A percentile compares a stretch with the other conserved stretches of the same genome.
These are phyloP conservation scores for Chalaropsis ovoidea DNA, from an alignment of 2,329 filamentous ascomycete species.

Conservation along the genomic window DNA sequence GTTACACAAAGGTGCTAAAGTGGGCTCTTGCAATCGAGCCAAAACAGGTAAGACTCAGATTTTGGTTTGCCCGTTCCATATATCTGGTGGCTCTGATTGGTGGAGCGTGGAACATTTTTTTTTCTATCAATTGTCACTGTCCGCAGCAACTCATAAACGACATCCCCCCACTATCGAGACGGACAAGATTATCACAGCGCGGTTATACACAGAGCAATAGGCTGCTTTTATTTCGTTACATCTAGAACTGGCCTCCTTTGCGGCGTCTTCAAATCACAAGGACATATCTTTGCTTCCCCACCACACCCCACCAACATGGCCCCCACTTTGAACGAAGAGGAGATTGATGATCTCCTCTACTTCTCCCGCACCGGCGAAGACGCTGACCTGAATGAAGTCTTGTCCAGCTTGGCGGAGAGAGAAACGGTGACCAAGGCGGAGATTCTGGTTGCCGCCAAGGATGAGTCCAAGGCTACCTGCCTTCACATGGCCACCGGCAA, in stretches of 20 bases:
- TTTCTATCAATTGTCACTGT: background rate
- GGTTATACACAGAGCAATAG: constrained; percentile 17
- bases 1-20: background rate
- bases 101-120: constrained; percentile 16
- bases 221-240: constrained; percentile 17
- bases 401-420: constrained; percentile 51
- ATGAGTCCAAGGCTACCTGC: constrained; percentile 66
- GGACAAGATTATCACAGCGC: constrained; percentile 16
- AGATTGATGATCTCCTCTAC: constrained; percentile 88
- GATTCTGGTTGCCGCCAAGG: constrained; percentile 59
- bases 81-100: constrained; percentile 20
- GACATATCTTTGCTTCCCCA: constrained; percentile 20
- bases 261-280: background rate
- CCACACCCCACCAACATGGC: constrained; percentile 34
- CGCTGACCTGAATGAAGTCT: constrained; percentile 50
- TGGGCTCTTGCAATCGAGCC: background rate
- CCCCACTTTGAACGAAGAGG: constrained; percentile 57
- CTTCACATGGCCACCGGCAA: constrained; percentile 92
- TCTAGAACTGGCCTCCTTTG: background rate
- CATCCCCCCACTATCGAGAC: constrained; percentile 21
- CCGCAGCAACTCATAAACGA: background rate
- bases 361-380: constrained; percentile 69
- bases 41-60: constrained; percentile 17
- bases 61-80: constrained; percentile 18
- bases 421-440: constrained; percentile 51